Evolutionary conservation across 139 green algal species (phyloP), one percentile per base, ranked within the genome.

Genomic region (Haematococcus lacustris): DNA sequence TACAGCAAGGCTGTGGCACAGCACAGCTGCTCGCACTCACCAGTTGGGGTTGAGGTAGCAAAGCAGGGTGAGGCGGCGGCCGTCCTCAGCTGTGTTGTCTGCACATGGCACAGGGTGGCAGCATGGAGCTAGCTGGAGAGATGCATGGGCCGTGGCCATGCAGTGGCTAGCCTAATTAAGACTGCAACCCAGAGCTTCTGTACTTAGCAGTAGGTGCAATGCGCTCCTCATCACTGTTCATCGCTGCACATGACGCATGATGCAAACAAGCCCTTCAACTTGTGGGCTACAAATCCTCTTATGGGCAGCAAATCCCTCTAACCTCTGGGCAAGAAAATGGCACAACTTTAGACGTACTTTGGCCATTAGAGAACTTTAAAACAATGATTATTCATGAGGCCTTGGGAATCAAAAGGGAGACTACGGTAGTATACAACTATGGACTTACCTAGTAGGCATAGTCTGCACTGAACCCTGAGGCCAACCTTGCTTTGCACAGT

Each of bases 1-100:
- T 25, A 37, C 57, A 65, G 5, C 17, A 13, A 37, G 6, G 28
- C 32, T 13, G 25, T 13, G 17, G 5, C 17, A 65, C 26, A n/a
- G 57, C 40, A 41, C 57, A 13, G 26, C 32, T 33, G 9, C 17
- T 65, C 17, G 57, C 57, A 65, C 61, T 40, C 37, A 70, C 76
- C 76, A 86, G 4, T 60, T 76, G 1, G 74, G 71, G 73, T 88
- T 88, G 38, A 88, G 76, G 74, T 88, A 88, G 34, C 76, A 77
- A 50, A 88, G 38, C 67, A 79, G 78, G 1, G 83, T 88, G 25
- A 88, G 79, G 6, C 76, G 74, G 3, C 83, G 74, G n/a, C 83
- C 77, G 66, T 86, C 76, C 21, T 71, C 39, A 2, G 78, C 81
- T 25, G 77, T 85, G 77, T 88, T 88, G 75, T 88, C 83, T 68